Percentiles rank a stretch among this genome's conserved stretches.
phyloP scores from a whole-genome alignment of 179 eudicot genomes.

The Camellia oleifera region DNA sequence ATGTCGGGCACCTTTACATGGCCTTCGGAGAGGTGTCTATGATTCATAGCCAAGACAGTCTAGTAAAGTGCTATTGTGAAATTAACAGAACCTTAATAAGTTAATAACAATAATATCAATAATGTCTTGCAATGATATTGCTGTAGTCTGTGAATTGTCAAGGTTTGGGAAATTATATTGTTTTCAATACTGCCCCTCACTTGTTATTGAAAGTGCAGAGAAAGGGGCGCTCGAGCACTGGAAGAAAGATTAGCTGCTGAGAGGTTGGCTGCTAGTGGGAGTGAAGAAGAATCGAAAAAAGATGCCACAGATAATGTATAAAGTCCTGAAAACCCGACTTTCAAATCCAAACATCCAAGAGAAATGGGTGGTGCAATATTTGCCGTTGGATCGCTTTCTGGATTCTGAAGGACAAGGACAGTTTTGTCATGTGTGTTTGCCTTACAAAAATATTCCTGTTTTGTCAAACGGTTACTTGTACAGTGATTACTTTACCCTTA shows the following conservation, averaged over 20 bases:
- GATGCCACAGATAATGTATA: constrained; percentile 67
- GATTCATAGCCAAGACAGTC: not conserved
- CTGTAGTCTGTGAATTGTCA: not conserved
- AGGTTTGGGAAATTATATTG: not conserved
- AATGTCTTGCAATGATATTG: not conserved
- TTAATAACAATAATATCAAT: too few relatives aligned
- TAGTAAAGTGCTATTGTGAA: not conserved
- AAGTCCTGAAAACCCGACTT: not conserved
- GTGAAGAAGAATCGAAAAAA: constrained; percentile 43
- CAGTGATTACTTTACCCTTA: not conserved
- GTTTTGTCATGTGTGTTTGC: constrained; percentile 10
- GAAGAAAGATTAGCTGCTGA: constrained; percentile 95
- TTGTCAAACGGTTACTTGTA: not conserved
- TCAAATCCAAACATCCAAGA: not conserved
- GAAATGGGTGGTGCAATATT: not conserved
- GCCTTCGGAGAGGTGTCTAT: too few relatives aligned
- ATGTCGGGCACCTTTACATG: too few relatives aligned
- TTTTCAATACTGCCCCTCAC: not conserved
- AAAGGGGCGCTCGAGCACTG: constrained; percentile 94
- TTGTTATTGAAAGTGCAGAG: constrained; percentile 46
- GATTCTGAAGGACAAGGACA: constrained; percentile 5
- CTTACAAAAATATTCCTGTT: not conserved
- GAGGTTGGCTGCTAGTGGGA: constrained; percentile 52
- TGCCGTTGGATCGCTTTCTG: not conserved
- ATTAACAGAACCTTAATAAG: not conserved